Conservation (phyloP, 2,329 filamentous ascomycete genomes). For the Monilinia aucupariae region DNA sequence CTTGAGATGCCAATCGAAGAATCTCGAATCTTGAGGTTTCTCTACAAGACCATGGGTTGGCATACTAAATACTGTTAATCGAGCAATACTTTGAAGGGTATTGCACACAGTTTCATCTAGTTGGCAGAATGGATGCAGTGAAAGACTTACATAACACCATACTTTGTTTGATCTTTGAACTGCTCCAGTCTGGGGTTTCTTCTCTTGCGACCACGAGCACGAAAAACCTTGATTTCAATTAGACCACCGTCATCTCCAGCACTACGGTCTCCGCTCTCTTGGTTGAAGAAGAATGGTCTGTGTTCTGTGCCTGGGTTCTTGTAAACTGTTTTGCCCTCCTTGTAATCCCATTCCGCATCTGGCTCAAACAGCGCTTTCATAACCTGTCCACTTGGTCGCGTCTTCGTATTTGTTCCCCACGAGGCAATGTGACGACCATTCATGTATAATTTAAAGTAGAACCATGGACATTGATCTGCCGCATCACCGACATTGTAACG, state of each 20-base stretch:
- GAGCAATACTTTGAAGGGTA: not conserved
- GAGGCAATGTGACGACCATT: conserved; percentile 49
- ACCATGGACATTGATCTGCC: conserved; percentile 36
- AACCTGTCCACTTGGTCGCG: conserved; percentile 38
- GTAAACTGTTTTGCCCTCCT: conserved; percentile 36
- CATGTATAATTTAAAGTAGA: conserved; percentile 52
- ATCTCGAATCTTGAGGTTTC: conserved; percentile 45
- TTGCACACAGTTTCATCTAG: not conserved
- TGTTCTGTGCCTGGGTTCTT: conserved; percentile 43
- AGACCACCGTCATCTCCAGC: conserved; percentile 50
- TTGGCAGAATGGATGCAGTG: not conserved
- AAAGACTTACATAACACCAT: conserved; percentile 48
- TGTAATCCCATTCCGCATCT: conserved; percentile 39
- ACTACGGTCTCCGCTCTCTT: conserved; percentile 30
- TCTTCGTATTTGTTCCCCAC: conserved; percentile 45
- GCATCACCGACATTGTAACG: conserved; percentile 41
- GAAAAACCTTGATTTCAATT: conserved; percentile 50
- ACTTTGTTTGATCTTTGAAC: conserved; percentile 45
- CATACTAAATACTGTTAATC: conserved; percentile 37
- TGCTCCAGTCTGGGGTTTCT: conserved; percentile 40
- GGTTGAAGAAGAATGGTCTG: conserved; percentile 47
- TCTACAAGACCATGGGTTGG: conserved; percentile 50
- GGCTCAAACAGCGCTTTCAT: conserved; percentile 47
- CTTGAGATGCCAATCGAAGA: conserved; percentile 48
- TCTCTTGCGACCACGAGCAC: conserved; percentile 45